A percentile compares a stretch with the other conserved stretches of the same genome.
These are phyloP conservation scores for Microsporum audouinii DNA, from an alignment of 2,329 filamentous ascomycete species.

Conservation along the genomic window DNA sequence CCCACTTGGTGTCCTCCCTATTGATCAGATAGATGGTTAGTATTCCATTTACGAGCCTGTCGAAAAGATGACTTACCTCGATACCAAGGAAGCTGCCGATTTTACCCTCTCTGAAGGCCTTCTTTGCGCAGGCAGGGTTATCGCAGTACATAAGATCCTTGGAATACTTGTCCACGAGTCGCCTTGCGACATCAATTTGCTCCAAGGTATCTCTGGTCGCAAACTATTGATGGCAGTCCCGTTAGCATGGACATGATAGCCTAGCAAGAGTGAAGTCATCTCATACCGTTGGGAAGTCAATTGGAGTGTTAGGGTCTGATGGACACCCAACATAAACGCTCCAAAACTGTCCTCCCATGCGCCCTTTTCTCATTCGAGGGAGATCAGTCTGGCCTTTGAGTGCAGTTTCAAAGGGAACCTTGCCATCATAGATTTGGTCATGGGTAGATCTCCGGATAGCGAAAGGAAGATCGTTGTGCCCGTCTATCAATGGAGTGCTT, in stretches of 20 bases:
- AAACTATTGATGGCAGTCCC: slow-evolving; percentile 3
- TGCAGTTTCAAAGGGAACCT: slow-evolving; percentile 14
- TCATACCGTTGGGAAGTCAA: slow-evolving; percentile 16
- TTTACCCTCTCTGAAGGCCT: slow-evolving; percentile 16
- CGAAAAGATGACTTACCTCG: slow-evolving; percentile 13
- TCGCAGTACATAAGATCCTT: slow-evolving; percentile 18
- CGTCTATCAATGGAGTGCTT: slow-evolving; percentile 23
- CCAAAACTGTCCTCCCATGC: slow-evolving; percentile 26
- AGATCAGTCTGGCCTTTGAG: slow-evolving; percentile 21
- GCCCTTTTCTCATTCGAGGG: slow-evolving; percentile 19
- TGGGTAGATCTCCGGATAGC: slow-evolving; percentile 19
- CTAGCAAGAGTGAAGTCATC: neutral
- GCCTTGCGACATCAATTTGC: slow-evolving; percentile 21
- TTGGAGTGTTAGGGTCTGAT: slow-evolving; percentile 9
- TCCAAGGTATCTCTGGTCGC: slow-evolving; percentile 21
- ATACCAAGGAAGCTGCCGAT: slow-evolving; percentile 20
- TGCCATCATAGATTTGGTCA: slow-evolving; percentile 21
- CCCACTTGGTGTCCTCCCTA: slow-evolving; percentile 22
- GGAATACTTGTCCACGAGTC: slow-evolving; percentile 17
- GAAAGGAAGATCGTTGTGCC: slow-evolving; percentile 26
- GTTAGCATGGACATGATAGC: neutral
- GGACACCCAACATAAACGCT: slow-evolving; percentile 21
- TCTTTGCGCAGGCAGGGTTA: slow-evolving; percentile 15
- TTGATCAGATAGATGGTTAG: neutral
- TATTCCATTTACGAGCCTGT: neutral